phyloP scores from a whole-genome alignment of 306 rosid genomes.

The Rubus parviflorus region DNA sequence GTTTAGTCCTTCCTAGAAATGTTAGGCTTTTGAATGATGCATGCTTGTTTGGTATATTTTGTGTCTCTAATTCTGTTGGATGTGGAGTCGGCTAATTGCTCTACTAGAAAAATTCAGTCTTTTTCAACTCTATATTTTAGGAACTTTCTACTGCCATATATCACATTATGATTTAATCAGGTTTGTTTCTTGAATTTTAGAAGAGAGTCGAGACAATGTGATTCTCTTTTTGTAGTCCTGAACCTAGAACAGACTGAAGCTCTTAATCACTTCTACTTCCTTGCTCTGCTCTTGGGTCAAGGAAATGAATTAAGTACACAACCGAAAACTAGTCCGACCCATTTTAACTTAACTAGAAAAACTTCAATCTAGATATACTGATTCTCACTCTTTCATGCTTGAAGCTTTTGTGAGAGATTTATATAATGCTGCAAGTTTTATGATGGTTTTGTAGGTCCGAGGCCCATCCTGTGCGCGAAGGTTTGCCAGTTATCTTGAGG shows the following conservation, averaged over 20 bases:
- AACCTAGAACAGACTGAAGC: not conserved
- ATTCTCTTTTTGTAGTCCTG: not conserved
- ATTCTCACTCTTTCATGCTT: not conserved
- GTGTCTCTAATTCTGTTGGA: not conserved
- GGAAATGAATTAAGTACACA: not conserved
- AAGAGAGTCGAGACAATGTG: not conserved
- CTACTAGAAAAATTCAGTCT: not conserved
- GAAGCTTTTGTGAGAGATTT: slow-evolving; percentile 17
- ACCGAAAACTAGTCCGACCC: not conserved
- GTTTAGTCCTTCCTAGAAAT: not conserved
- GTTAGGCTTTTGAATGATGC: not conserved
- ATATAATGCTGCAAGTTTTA: slow-evolving; percentile 1
- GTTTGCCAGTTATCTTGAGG: slow-evolving; percentile 63
- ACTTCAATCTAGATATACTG: not conserved
- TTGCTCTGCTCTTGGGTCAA: not conserved
- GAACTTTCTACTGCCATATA: not conserved
- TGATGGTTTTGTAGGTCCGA: slow-evolving; percentile 65
- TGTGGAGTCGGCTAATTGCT: not conserved
- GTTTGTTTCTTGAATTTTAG: not conserved
- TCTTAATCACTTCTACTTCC: not conserved
- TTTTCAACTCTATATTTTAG: not conserved
- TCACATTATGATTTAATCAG: not conserved
- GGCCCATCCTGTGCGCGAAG: slow-evolving; percentile 87
- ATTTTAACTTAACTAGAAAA: not conserved
- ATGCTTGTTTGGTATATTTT: not conserved